phyloP scores from a whole-genome alignment of 768 basidiomycete species.

The Candolleomyces aberdarensis region DNA sequence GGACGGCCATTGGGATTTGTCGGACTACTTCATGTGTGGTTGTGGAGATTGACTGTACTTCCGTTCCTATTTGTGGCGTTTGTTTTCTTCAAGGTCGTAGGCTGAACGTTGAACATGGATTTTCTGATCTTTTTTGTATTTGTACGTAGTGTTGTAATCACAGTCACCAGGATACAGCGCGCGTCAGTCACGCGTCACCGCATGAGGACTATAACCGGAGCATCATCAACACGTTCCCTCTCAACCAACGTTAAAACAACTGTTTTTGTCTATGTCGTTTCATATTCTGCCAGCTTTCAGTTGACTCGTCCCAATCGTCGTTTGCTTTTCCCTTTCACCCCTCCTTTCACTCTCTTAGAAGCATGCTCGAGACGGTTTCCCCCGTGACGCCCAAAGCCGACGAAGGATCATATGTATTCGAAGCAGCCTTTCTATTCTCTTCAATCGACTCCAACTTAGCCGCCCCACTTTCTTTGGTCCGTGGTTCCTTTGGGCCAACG shows the following conservation, averaged over 20 bases:
- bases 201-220: no score
- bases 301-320: not conserved
- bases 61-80: constrained; percentile 3
- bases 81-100: not conserved
- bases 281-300: not conserved
- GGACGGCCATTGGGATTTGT: not conserved
- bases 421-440: constrained; percentile 9
- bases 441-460: constrained; percentile 7
- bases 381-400: not conserved
- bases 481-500: not conserved
- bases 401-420: constrained; percentile 1
- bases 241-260: not conserved
- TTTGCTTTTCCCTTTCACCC: not conserved
- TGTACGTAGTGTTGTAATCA: not conserved
- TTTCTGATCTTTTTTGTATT: not conserved
- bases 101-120: not conserved
- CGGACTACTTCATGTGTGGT: not conserved
- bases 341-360: not conserved
- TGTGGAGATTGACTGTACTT: constrained; percentile 8
- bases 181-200: no score
- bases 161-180: not conserved
- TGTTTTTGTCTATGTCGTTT: not conserved
- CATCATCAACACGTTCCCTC: no score
- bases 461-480: constrained; percentile 8
- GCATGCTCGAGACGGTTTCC: not conserved